phyloP scores from a whole-genome alignment of 345 rosid species.

The Eucalyptus sp. region DNA sequence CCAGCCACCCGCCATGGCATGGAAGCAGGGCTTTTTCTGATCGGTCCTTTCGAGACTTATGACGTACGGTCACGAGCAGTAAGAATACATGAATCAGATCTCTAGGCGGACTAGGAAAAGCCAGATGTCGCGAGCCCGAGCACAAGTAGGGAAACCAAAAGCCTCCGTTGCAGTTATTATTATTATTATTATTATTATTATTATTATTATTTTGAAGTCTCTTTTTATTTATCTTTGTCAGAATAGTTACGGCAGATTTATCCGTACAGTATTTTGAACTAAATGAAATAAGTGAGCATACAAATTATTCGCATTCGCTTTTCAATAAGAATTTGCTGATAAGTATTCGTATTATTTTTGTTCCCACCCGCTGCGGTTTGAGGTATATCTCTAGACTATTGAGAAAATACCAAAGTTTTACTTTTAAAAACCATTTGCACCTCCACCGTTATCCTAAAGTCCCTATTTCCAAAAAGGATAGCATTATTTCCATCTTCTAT shows the following conservation, averaged over 20 bases:
- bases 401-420: neutral
- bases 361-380: neutral
- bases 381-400: neutral
- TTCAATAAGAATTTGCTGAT: neutral
- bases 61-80: neutral
- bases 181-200: too few species aligned
- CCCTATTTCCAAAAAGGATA: neutral
- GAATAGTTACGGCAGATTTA: neutral
- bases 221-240: neutral
- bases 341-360: neutral
- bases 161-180: neutral
- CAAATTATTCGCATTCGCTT: neutral
- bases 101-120: neutral
- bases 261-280: neutral
- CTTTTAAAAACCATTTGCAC: neutral
- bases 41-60: neutral
- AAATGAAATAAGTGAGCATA: neutral
- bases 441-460: neutral
- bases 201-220: too few species aligned
- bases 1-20: neutral
- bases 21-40: neutral
- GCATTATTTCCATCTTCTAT: neutral
- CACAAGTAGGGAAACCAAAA: neutral
- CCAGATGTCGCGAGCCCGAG: neutral
- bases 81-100: neutral